Conservation (phyloP, 139 green algal genomes). For the Chlamydomonas schloesseri region DNA sequence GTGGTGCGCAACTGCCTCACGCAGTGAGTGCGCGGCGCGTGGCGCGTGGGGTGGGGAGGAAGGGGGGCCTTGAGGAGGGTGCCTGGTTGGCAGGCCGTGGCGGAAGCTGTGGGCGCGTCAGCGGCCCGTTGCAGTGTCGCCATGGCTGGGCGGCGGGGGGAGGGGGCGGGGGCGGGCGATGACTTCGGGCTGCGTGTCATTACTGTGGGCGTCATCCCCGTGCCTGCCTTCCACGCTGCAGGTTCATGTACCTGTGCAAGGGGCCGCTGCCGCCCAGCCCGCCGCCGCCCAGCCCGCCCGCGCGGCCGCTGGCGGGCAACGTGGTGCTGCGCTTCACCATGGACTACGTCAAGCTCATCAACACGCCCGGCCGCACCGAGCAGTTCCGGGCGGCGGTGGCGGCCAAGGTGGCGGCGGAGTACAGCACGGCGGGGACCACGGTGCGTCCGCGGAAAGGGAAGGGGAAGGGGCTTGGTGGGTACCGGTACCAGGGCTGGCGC, state of each 20-base stretch:
- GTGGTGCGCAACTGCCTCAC: slow-evolving; percentile 19
- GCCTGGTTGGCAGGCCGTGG: no score
- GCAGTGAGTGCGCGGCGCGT: background rate
- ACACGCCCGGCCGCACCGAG: background rate
- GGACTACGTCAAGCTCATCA: background rate
- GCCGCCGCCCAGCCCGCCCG: background rate
- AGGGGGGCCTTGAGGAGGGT: no score
- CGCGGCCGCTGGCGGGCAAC: background rate
- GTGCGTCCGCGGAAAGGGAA: background rate
- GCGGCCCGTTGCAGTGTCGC: no score
- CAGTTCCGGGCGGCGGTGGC: background rate
- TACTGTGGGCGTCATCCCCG: no score
- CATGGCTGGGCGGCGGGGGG: no score
- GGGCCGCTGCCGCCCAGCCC: background rate
- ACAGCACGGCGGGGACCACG: background rate
- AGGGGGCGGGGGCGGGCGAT: no score
- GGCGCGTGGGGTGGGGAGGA: no score
- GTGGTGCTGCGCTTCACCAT: slow-evolving; percentile 13
- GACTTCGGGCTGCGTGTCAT: no score
- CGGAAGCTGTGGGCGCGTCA: no score
- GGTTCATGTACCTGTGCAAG: slow-evolving; percentile 12
- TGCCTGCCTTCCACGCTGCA: background rate
- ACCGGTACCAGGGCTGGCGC: no score
- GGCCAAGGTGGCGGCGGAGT: background rate
- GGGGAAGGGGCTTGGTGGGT: background rate